Evolutionary conservation across 1,284 basidiomycete genomes (phyloP).

Genomic region (Sporisorium sorghi): DNA sequence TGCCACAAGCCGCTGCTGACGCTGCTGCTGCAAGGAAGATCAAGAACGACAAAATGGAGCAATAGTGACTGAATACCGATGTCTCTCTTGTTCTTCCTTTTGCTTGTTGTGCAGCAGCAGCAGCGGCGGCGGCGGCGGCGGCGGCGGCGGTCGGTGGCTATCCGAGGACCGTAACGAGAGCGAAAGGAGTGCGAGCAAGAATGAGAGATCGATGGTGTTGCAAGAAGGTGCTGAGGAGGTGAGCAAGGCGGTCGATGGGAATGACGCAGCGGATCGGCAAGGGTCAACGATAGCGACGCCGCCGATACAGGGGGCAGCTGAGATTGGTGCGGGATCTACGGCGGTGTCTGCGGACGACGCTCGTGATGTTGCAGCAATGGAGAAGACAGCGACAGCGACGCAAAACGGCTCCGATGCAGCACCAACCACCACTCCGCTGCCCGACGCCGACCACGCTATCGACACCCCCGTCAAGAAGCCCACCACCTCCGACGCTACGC

Average conservation of each 20-base stretch:
- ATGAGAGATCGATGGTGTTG: background rate
- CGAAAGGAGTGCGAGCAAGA: background rate
- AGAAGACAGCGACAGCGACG: background rate
- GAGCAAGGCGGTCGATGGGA: background rate
- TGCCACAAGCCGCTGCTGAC: conserved; percentile 4
- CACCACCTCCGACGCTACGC: too few species aligned
- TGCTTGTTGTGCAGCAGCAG: conserved; percentile 4
- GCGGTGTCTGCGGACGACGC: background rate
- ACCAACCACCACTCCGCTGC: background rate
- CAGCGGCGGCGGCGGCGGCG: too few species aligned
- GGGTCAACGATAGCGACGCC: background rate
- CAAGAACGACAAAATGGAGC: background rate
- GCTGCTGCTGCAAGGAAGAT: conserved; percentile 2
- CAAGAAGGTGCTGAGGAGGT: background rate
- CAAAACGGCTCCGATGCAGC: background rate
- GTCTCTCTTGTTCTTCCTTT: conserved; percentile 3
- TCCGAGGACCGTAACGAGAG: conserved; percentile 25
- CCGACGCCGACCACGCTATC: background rate
- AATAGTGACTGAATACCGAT: conserved; percentile 24
- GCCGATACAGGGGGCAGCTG: background rate
- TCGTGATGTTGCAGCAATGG: too few species aligned
- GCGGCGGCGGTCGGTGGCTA: conserved; percentile 33
- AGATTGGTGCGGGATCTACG: too few species aligned
- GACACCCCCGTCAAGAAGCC: background rate
- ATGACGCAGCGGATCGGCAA: background rate